Evolutionary conservation across 1,139 yeast genomes (phyloP).

Genomic region (Kazachstania sp.): DNA sequence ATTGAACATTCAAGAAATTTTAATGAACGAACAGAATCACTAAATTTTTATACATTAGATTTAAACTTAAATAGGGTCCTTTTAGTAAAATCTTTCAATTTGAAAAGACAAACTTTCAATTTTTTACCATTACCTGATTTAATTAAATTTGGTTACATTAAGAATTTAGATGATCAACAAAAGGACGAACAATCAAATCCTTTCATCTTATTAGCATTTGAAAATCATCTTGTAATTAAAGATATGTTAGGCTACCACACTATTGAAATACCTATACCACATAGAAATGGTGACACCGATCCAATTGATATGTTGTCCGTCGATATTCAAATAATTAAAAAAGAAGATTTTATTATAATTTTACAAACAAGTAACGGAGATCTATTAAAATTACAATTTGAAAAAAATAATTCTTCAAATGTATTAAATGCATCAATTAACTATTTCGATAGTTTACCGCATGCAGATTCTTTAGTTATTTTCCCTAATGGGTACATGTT

Average conservation of each 20-base stretch:
- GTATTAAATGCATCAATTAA: conserved; percentile 38
- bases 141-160: conserved; percentile 16
- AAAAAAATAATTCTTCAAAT: conserved; percentile 32
- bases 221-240: conserved; percentile 39
- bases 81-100: conserved; percentile 38
- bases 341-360: conserved; percentile 52
- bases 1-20: neutral
- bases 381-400: conserved; percentile 58
- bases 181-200: conserved; percentile 39
- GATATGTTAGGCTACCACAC: conserved; percentile 31
- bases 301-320: conserved; percentile 40
- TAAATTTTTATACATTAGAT: conserved; percentile 74
- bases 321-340: conserved; percentile 55
- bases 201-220: conserved; percentile 46
- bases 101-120: conserved; percentile 36
- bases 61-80: conserved; percentile 74
- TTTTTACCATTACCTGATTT: conserved; percentile 27
- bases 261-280: conserved; percentile 46
- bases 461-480: conserved; percentile 47
- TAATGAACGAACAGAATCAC: conserved; percentile 5
- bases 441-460: conserved; percentile 72
- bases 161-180: conserved; percentile 33
- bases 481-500: conserved; percentile 70
- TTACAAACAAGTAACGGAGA: conserved; percentile 70
- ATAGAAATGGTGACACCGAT: conserved; percentile 27